phyloP scores from a whole-genome alignment of 805 yeast species.

The Maudiozyma pseudohumilis region DNA sequence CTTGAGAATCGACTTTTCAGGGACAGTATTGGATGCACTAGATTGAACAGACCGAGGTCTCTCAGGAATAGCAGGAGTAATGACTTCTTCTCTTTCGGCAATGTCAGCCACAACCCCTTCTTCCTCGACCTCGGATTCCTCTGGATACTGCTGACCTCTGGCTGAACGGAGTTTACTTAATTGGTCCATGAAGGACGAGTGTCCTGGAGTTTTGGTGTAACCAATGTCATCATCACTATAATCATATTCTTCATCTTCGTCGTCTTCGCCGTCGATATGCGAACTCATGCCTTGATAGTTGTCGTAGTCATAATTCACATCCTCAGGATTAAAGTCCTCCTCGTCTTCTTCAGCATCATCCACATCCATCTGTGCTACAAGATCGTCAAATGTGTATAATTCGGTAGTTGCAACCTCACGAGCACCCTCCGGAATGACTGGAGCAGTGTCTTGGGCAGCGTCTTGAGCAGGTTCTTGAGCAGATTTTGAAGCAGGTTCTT shows the following conservation, averaged over 20 bases:
- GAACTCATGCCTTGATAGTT: slow-evolving; percentile 10
- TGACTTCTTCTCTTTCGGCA: neutral
- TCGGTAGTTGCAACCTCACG: slow-evolving; percentile 16
- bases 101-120: neutral
- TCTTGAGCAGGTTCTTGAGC: no score
- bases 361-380: slow-evolving; percentile 25
- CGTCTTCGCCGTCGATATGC: slow-evolving; percentile 12
- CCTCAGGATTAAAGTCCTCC: slow-evolving; percentile 14
- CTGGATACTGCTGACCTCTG: neutral
- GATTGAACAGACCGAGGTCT: no score
- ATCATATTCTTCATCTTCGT: slow-evolving; percentile 14
- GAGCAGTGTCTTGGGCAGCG: no score
- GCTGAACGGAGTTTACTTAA: slow-evolving; percentile 15
- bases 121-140: neutral
- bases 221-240: slow-evolving; percentile 12
- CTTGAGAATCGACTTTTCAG: slow-evolving; percentile 2
- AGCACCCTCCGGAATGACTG: neutral
- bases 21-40: neutral
- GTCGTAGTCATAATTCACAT: slow-evolving; percentile 18
- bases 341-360: slow-evolving; percentile 23
- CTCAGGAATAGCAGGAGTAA: neutral
- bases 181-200: slow-evolving; percentile 20
- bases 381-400: slow-evolving; percentile 27
- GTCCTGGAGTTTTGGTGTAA: slow-evolving; percentile 18
- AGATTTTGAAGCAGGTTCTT: no score